A percentile compares a stretch with the other conserved stretches of the same genome.
Conservation (phyloP, 768 basidiomycete species). For the Serendipita vermifera region DNA sequence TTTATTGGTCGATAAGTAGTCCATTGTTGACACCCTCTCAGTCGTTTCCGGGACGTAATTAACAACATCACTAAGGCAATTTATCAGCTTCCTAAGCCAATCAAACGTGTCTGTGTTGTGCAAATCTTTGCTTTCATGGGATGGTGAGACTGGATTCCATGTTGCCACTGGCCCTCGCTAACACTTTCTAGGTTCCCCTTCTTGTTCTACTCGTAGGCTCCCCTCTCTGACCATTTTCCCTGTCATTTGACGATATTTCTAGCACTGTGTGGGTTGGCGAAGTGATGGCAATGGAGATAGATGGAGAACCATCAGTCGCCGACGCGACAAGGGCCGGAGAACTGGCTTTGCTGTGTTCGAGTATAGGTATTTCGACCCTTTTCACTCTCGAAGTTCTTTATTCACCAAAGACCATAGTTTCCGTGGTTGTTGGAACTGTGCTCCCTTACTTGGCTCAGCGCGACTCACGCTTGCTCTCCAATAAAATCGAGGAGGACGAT, state of each 20-base stretch:
- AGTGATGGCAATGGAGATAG: conserved; percentile 73
- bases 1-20: too few relatives aligned
- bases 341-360: conserved; percentile 81
- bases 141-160: conserved; percentile 40
- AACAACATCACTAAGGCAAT: conserved; percentile 65
- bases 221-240: neutral
- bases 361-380: conserved; percentile 44
- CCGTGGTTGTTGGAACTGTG: conserved; percentile 66
- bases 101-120: conserved; percentile 81
- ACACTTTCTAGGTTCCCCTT: conserved; percentile 66
- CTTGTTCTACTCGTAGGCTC: conserved; percentile 74
- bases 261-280: conserved; percentile 92
- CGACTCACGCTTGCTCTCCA: conserved; percentile 64
- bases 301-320: conserved; percentile 64
- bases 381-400: too few relatives aligned
- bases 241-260: conserved; percentile 7
- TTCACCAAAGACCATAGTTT: conserved; percentile 39
- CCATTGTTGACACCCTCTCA: too few relatives aligned
- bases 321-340: conserved; percentile 71
- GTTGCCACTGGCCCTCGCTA: conserved; percentile 11
- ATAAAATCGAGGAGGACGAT: conserved; percentile 41
- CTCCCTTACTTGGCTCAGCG: conserved; percentile 73
- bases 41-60: conserved; percentile 57
- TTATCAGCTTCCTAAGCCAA: conserved; percentile 63
- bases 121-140: conserved; percentile 96